Percentiles rank a stretch among this genome's conserved stretches.
phyloP scores from a whole-genome alignment of 805 yeast genomes.

The Alloascoidea africana region DNA sequence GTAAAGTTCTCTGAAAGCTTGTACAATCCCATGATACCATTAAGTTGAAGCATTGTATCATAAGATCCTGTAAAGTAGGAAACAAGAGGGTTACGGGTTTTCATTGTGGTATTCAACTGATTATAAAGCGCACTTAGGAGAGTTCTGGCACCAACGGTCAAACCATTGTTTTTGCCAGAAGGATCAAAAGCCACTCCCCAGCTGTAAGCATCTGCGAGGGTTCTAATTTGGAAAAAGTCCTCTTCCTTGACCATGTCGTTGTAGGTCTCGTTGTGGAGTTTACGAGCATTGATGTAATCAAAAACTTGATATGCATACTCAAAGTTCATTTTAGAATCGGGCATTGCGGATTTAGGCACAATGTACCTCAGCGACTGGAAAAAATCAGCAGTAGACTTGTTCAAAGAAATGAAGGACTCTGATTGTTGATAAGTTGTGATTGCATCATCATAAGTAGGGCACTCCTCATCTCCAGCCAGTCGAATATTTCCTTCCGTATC shows the following conservation, averaged over 20 bases:
- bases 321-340: slow-evolving; percentile 19
- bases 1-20: slow-evolving; percentile 21
- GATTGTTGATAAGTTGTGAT: slow-evolving; percentile 15
- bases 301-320: slow-evolving; percentile 24
- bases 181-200: slow-evolving; percentile 21
- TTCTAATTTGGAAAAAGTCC: slow-evolving; percentile 17
- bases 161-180: slow-evolving; percentile 13
- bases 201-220: slow-evolving; percentile 24
- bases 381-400: slow-evolving; percentile 22
- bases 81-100: slow-evolving; percentile 19
- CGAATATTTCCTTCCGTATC: slow-evolving; percentile 23
- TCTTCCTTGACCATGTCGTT: slow-evolving; percentile 18
- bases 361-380: slow-evolving; percentile 19
- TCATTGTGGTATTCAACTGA: slow-evolving; percentile 22
- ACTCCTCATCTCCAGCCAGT: slow-evolving; percentile 25
- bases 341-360: slow-evolving; percentile 13
- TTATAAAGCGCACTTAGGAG: slow-evolving; percentile 20
- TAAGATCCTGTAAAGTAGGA: slow-evolving; percentile 30
- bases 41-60: slow-evolving; percentile 26
- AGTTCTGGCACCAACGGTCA: slow-evolving; percentile 28
- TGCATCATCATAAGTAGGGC: slow-evolving; percentile 24
- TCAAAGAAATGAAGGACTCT: slow-evolving; percentile 17
- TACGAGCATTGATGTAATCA: slow-evolving; percentile 25
- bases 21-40: slow-evolving; percentile 21
- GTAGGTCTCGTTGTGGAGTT: slow-evolving; percentile 25